Evolutionary conservation across 1,284 basidiomycete species (phyloP), one percentile per base, ranked within the genome.

Genomic region (Gomphus bonarii): DNA sequence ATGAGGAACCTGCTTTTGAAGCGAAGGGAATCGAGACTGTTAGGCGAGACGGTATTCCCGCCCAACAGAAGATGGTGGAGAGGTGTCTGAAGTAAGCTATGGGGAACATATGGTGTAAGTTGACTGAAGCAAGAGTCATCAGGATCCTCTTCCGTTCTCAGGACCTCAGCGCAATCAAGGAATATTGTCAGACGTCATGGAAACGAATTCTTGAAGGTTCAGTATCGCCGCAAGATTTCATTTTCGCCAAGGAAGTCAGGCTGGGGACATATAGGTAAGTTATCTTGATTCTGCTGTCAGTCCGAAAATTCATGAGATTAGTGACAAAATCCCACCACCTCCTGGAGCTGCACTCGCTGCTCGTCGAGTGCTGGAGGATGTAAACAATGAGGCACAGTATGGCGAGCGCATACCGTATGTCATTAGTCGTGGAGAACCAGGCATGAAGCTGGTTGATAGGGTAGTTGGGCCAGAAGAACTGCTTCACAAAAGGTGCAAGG

Each of bases 11-110:
- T 0, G 75, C 73, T 0, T 97, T 99, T 64, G 95, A 99, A 63
- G 97, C 94, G 4, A 98, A 99, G 70, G 97, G 95, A 0, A 97
- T 99, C 59, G 97, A 99, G 71, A 97, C 94, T 0, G 89, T 99
- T 22, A 79, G 97, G 4, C 76, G 95, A 54, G 97, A 99, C 66
- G 91, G 91, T 6, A 82, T 94, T 44, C 79, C 82, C 1, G 94
- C 92, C 0, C 88, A 92, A 65, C 80, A 83, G 64, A 95, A 95
- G 72, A 92, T 97, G 80, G 82, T 87, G 7, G 93, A 97, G 68
- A 82, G 77, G 3, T 87, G 84, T 64, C 69, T 97, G 58, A 95
- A 93, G 92, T 94, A 65, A 65, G 75, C 64, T 43, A 38, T 20
- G 48, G 46, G 30, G 30, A 50, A 30, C 12, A 3, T 42, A 20